Conservation (phyloP, 306 rosid genomes). For the Comarum palustre region DNA sequence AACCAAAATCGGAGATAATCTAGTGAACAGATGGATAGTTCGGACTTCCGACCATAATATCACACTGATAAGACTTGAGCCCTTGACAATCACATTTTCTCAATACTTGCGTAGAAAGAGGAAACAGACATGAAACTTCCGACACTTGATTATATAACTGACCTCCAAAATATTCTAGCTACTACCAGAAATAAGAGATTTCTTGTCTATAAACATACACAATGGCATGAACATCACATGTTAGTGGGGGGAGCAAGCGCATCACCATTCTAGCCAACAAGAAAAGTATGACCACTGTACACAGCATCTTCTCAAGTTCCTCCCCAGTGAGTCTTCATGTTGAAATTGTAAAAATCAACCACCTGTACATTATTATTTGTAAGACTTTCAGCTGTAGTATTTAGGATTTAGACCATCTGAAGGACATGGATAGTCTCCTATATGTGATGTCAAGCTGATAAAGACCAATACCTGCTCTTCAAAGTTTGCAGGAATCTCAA, state of each 20-base stretch:
- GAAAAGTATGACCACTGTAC: conserved; percentile 6
- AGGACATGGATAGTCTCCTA: conserved; percentile 12
- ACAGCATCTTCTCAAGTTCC: conserved; percentile 27
- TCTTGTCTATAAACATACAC: conserved; percentile 40
- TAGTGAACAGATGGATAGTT: neutral
- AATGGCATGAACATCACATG: conserved; percentile 35
- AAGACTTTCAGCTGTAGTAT: conserved; percentile 21
- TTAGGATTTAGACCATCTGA: conserved; percentile 6
- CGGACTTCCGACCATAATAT: neutral
- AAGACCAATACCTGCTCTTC: conserved; percentile 54
- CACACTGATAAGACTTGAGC: neutral
- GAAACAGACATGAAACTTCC: neutral
- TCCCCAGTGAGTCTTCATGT: conserved; percentile 55
- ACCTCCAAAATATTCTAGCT: conserved; percentile 29
- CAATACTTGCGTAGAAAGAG: neutral
- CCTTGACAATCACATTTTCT: neutral
- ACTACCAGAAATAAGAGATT: conserved; percentile 28
- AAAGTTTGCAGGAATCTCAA: conserved; percentile 58
- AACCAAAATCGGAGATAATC: no score
- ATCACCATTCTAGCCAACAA: conserved; percentile 12
- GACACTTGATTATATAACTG: conserved; percentile 32
- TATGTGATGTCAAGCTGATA: conserved; percentile 14
- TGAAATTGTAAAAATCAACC: conserved; percentile 44
- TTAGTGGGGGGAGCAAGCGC: conserved; percentile 35
- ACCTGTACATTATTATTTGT: conserved; percentile 36